phyloP scores from a whole-genome alignment of 1,284 basidiomycete genomes.

The Hypsizygus ulmarius region DNA sequence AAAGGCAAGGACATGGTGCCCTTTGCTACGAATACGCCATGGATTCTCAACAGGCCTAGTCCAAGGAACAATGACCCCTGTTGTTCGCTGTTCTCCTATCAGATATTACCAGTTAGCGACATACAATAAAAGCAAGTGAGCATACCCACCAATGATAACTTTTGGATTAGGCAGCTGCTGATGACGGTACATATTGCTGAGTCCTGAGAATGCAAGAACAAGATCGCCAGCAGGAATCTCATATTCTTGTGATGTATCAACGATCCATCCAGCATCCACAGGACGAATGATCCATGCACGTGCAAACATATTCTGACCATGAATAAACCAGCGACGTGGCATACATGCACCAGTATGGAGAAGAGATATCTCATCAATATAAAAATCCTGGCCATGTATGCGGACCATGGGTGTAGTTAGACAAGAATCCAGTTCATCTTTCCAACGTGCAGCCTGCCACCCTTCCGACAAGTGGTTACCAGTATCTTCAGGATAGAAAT shows the following conservation, averaged over 20 bases:
- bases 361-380: not conserved
- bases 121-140: too few species aligned
- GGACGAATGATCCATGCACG: not conserved
- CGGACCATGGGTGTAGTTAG: not conserved
- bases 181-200: too few species aligned
- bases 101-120: too few species aligned
- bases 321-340: not conserved
- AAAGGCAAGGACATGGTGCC: conserved; percentile 11
- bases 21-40: conserved; percentile 11
- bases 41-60: conserved; percentile 14
- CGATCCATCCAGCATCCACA: too few species aligned
- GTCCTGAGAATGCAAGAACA: too few species aligned
- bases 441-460: not conserved
- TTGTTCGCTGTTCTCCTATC: too few species aligned
- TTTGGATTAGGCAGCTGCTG: too few species aligned
- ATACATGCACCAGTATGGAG: not conserved
- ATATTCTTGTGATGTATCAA: too few species aligned
- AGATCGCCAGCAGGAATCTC: too few species aligned
- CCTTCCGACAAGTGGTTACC: not conserved
- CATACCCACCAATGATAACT: too few species aligned
- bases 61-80: too few species aligned
- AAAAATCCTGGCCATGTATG: not conserved
- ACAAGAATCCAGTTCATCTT: not conserved
- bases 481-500: conserved; percentile 4
- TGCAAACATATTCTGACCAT: not conserved